Conservation (phyloP, 108 stramenopile species). For the Fragilaria radians region DNA sequence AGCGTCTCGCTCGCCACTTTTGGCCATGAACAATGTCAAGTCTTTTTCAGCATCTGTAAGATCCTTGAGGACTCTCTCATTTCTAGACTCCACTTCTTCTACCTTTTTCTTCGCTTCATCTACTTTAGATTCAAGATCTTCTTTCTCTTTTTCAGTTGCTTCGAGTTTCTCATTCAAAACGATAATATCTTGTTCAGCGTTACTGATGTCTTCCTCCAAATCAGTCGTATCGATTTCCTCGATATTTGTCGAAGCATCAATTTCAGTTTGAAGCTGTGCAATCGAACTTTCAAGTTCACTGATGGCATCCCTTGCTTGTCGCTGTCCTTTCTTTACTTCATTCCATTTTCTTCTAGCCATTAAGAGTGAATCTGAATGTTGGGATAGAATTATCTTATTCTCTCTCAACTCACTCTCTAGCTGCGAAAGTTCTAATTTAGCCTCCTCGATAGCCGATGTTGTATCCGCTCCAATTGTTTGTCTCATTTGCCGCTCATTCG, state of each 20-base stretch:
- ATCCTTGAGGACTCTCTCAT: conserved; percentile 59
- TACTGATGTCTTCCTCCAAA: conserved; percentile 51
- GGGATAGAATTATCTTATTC: conserved; percentile 2
- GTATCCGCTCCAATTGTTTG: conserved; percentile 70
- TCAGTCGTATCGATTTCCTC: conserved; percentile 71
- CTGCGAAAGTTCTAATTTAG: conserved; percentile 35
- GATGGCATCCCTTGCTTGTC: conserved; percentile 20
- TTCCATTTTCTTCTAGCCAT: conserved; percentile 41
- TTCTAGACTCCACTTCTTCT: conserved; percentile 57
- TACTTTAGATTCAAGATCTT: conserved; percentile 38
- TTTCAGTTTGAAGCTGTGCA: conserved; percentile 34
- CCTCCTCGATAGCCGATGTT: conserved; percentile 48
- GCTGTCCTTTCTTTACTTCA: conserved; percentile 16
- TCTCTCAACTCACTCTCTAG: conserved; percentile 43
- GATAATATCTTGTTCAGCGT: conserved; percentile 43
- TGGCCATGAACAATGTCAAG: too few relatives aligned
- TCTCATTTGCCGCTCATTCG: conserved; percentile 40
- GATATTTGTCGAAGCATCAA: conserved; percentile 48
- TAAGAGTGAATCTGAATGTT: conserved; percentile 23
- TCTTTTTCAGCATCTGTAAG: conserved; percentile 41
- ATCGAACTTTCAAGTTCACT: conserved; percentile 30
- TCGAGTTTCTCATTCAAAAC: conserved; percentile 30
- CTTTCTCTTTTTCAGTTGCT: conserved; percentile 28
- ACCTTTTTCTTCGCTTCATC: conserved; percentile 30
- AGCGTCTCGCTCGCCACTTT: not conserved